Percentiles rank a stretch among this genome's conserved stretches.
Evolutionary conservation across 2,329 filamentous ascomycete species (phyloP).

Genomic region (Beauveria caledonica): DNA sequence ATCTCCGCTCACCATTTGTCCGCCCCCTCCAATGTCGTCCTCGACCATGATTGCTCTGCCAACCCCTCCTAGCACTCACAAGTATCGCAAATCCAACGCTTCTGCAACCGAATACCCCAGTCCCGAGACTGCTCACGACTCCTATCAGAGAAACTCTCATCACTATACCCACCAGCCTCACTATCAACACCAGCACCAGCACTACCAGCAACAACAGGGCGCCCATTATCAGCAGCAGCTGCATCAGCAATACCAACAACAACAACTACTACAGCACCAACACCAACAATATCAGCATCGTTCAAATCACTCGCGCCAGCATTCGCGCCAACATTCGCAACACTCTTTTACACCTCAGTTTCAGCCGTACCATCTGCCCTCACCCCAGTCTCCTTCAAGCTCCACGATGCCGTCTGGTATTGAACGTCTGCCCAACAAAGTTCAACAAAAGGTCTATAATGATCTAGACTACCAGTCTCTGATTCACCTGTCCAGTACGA

Average conservation of each 20-base stretch:
- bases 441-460: constrained; percentile 27
- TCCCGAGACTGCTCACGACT: constrained; percentile 3
- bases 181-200: not conserved
- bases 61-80: constrained; percentile 16
- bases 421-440: constrained; percentile 26
- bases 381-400: constrained; percentile 1
- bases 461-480: constrained; percentile 33
- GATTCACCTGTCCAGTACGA: constrained; percentile 30
- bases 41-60: constrained; percentile 24
- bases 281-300: not conserved
- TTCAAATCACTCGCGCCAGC: not conserved
- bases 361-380: constrained; percentile 12
- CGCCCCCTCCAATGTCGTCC: constrained; percentile 3
- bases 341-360: constrained; percentile 9
- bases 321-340: constrained; percentile 1
- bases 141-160: not conserved
- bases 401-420: constrained; percentile 19
- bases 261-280: not conserved
- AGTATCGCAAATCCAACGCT: constrained; percentile 13
- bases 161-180: not conserved
- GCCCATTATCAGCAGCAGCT: not conserved
- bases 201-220: not conserved
- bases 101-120: constrained; percentile 5
- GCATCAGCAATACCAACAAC: not conserved
- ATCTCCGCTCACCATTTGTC: not conserved